Evolutionary conservation across 2,329 filamentous ascomycete genomes (phyloP).

Genomic region (Botrytis cinerea): DNA sequence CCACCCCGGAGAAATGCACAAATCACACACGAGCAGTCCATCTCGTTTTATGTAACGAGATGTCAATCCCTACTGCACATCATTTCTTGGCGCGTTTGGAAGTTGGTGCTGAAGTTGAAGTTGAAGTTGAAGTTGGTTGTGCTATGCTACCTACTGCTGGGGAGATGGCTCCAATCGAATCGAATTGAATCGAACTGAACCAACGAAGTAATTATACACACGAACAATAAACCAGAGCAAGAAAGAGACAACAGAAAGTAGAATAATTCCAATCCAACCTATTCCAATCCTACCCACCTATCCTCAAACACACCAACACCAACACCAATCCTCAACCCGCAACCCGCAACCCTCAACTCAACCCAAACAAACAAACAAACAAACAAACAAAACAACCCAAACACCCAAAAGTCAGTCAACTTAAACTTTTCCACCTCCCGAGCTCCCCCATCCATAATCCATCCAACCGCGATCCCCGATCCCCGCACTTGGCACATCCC

Average conservation of each 20-base stretch:
- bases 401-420: background rate
- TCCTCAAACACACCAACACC: background rate
- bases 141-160: too few relatives aligned
- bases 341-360: too few relatives aligned
- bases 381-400: background rate
- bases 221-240: background rate
- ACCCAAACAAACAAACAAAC: background rate
- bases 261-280: too few relatives aligned
- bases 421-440: background rate
- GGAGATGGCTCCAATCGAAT: background rate
- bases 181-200: background rate
- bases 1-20: background rate
- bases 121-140: too few relatives aligned
- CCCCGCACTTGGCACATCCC: background rate
- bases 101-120: background rate
- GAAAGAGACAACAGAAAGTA: background rate
- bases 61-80: background rate
- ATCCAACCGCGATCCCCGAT: background rate
- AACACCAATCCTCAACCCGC: background rate
- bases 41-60: background rate
- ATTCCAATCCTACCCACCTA: too few relatives aligned
- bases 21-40: accelerated
- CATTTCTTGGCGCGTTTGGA: background rate
- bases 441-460: background rate
- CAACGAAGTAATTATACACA: too few relatives aligned